Evolutionary conservation across 768 basidiomycete species (phyloP), one percentile per base, ranked within the genome.

Genomic region (Lactarius quietus): DNA sequence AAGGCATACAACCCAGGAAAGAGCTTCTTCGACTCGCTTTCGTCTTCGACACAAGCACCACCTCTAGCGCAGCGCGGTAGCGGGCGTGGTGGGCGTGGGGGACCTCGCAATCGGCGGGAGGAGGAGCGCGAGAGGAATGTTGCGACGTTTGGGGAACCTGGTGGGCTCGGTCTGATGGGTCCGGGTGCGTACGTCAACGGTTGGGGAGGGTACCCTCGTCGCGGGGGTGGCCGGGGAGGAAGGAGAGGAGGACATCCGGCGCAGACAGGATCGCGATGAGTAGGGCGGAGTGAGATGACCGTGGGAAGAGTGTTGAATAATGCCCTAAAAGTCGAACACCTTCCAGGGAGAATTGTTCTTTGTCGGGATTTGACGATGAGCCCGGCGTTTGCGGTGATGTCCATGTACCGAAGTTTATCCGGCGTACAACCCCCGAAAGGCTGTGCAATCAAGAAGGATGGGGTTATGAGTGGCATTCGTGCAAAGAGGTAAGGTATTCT

Each of bases 91-190:
- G 72, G 81, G 0, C 76, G 82, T 18, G 80, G 82, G 6, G 81
- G 76, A 0, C 90, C 87, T 1, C 79, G 87, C 59, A 90, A 85
- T 69, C 81, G 91, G 70, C 77, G 92, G 52, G 91, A 93, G 70
- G 92, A 93, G 70, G 92, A 93, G 73, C 76, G 92, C 65, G 90
- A 92, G 75, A 85, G 83, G 75, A 93, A 93, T 70, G 85, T 93
- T 10, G 88, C 89, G 35, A 93, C 92, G 9, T 94, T 94, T 80
- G 92, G 92, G 3, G 92, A 93, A 73, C 86, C 91, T 9, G 90
- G 90, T 14, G 88, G 88, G 56, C 83, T 89, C 20, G 89, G 90
- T 7, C 73, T 90, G 58, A 82, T 91, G 80, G 90, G 90, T 0
- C 89, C 89, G 31, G 88, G 88, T 43, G 87, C 86, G 14, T 90